These are phyloP conservation scores for Lactuca sativa DNA, from an alignment of 129 eudicot genomes.

Conservation along the genomic window DNA sequence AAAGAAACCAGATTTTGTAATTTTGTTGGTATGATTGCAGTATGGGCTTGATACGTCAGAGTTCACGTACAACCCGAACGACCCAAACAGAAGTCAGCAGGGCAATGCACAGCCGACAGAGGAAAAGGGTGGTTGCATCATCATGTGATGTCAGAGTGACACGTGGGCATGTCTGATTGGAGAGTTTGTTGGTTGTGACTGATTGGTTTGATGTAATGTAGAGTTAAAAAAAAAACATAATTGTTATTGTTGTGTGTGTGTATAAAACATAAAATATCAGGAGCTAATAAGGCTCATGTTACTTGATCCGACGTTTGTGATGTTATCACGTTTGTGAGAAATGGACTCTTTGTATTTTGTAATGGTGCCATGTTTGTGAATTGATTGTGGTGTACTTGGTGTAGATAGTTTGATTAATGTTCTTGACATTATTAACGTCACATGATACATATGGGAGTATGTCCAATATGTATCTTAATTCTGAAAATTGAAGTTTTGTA, in stretches of 20 bases:
- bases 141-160: constrained; percentile 46
- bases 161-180: not conserved
- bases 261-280: constrained; percentile 14
- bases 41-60: constrained; percentile 94
- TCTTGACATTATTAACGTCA: not conserved
- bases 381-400: not conserved
- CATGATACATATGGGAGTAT: no score
- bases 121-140: constrained; percentile 66
- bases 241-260: constrained; percentile 17
- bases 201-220: not conserved
- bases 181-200: not conserved
- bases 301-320: not conserved
- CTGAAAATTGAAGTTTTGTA: no score
- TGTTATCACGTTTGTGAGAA: not conserved
- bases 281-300: constrained; percentile 11
- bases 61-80: constrained; percentile 92
- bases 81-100: constrained; percentile 59
- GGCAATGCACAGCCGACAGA: constrained; percentile 55
- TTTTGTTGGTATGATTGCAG: constrained; percentile 33
- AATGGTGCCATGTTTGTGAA: constrained; percentile 15
- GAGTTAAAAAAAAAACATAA: not conserved
- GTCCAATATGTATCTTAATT: no score
- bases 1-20: not conserved
- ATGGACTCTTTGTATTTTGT: not conserved
- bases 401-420: constrained; percentile 8